These are phyloP conservation scores for Musa itinerans DNA, from an alignment of 176 grass and related monocot genomes.

Conservation along the genomic window DNA sequence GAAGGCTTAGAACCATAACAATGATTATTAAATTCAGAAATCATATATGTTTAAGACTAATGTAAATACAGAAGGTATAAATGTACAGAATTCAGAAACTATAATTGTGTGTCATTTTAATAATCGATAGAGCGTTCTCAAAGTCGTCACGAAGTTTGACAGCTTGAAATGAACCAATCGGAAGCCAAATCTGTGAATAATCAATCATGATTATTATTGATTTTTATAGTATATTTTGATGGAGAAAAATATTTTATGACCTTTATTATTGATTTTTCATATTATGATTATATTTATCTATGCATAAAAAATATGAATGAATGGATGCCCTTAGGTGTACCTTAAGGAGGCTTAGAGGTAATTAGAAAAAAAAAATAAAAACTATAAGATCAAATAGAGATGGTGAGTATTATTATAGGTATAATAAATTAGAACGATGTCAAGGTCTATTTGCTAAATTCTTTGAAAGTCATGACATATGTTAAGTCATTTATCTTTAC, in stretches of 20 bases:
- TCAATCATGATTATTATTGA: too few relatives aligned
- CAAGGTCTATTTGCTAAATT: not conserved
- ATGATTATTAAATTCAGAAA: too few relatives aligned
- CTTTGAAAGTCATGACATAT: too few relatives aligned
- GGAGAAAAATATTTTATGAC: conserved; percentile 24
- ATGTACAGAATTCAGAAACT: too few relatives aligned
- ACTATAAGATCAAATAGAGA: conserved; percentile 19
- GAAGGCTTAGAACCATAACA: too few relatives aligned
- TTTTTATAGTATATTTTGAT: not conserved
- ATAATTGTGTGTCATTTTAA: too few relatives aligned
- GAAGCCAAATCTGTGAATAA: too few relatives aligned
- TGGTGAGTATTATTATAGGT: conserved; percentile 20
- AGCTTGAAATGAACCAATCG: too few relatives aligned
- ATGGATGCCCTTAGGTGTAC: not conserved
- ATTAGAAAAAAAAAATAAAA: conserved; percentile 26
- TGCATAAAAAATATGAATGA: not conserved
- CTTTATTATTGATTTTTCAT: conserved; percentile 19
- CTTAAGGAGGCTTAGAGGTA: conserved; percentile 21
- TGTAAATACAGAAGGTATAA: too few relatives aligned
- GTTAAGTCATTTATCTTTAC: not conserved
- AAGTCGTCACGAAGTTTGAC: too few relatives aligned
- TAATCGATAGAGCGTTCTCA: too few relatives aligned
- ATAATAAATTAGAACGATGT: conserved; percentile 12
- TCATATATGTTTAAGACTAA: too few relatives aligned
- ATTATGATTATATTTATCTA: conserved; percentile 2